Evolutionary conservation across 1,139 yeast species (phyloP).

Genomic region (Blastobotrys capitulatus): DNA sequence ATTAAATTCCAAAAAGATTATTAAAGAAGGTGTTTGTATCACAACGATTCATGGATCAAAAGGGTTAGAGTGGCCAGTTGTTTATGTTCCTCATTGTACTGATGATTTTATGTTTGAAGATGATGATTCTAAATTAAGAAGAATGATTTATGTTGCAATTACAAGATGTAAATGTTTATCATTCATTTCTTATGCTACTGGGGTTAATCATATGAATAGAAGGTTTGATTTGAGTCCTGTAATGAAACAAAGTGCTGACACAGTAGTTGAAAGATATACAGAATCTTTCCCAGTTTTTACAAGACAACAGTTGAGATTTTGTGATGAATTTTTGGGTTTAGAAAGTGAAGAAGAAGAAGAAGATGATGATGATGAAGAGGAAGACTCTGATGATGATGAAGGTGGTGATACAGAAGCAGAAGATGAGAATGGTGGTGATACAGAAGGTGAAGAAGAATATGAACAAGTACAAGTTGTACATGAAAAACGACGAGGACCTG

Average conservation of each 20-base stretch:
- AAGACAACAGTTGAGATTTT: too few relatives aligned
- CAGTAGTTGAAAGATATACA: too few relatives aligned
- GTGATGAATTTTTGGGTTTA: too few relatives aligned
- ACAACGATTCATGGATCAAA: conserved; percentile 90
- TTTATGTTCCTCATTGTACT: conserved; percentile 50
- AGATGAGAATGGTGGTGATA: not conserved
- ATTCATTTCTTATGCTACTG: conserved; percentile 26
- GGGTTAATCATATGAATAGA: too few relatives aligned
- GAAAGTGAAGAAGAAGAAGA: too few relatives aligned
- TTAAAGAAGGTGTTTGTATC: conserved; percentile 34
- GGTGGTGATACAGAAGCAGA: not conserved
- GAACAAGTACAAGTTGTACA: too few relatives aligned
- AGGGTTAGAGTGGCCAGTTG: conserved; percentile 94
- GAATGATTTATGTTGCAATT: conserved; percentile 82
- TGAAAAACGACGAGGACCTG: too few relatives aligned
- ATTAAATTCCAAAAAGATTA: conserved; percentile 13
- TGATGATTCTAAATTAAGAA: conserved; percentile 53
- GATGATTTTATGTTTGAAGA: conserved; percentile 28
- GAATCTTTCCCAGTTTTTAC: too few relatives aligned
- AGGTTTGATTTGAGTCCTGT: too few relatives aligned
- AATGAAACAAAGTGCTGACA: too few relatives aligned
- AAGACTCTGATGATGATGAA: too few relatives aligned
- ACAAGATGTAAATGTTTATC: conserved; percentile 68
- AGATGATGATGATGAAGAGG: not conserved
- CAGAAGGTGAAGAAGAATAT: too few relatives aligned